Evolutionary conservation across 1,139 yeast genomes (phyloP), one percentile per base, ranked within the genome.

Genomic region (Zygosaccharomyces pseudobailii): DNA sequence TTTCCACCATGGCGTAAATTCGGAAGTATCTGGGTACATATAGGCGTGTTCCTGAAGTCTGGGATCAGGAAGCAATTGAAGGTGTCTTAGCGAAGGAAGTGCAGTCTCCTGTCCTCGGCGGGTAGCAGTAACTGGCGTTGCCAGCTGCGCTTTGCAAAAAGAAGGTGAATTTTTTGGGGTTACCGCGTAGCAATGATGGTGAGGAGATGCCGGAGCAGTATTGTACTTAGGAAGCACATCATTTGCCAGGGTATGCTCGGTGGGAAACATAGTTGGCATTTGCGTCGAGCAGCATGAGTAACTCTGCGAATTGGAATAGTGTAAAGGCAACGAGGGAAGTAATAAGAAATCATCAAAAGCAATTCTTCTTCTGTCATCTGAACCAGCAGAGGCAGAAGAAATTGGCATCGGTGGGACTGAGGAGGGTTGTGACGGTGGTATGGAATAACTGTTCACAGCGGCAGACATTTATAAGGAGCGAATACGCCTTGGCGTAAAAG

Each of bases 1-100:
- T 42, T 57, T 61, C 69, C 69, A 65, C 22, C 51, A 34, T 19
- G 62, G 58, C 1, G 67, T 64, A 8, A 42, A 48, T 33, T 55
- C 59, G 6, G 67, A 61, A 2, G 69, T 66, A 42, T 66, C 69
- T 17, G 69, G 68, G 49, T 63, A 66, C 13, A 53, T 43, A 37
- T 52, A 52, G 4, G 69, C 59, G 40, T 56, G 50, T 43, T 62
- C 62, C 45, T 63, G 68, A 7, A 55, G 45, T 13, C 56, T 53
- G 6, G 58, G 65, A 46, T 62, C 57, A 3, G 66, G 67, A 22
- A 65, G 46, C 35, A 66, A 48, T 44, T 61, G 58, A 36, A 66
- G 48, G 45, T 66, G 62, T 44, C 56, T 58, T 20, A 66, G 50
- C 3, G 67, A 56, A 8, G 68, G 69, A 39, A 66, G 43, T 7